Percentiles rank a stretch among this genome's conserved stretches.
Conservation (phyloP, 1,284 basidiomycete genomes). For the Austroboletus novae-zelandiae region DNA sequence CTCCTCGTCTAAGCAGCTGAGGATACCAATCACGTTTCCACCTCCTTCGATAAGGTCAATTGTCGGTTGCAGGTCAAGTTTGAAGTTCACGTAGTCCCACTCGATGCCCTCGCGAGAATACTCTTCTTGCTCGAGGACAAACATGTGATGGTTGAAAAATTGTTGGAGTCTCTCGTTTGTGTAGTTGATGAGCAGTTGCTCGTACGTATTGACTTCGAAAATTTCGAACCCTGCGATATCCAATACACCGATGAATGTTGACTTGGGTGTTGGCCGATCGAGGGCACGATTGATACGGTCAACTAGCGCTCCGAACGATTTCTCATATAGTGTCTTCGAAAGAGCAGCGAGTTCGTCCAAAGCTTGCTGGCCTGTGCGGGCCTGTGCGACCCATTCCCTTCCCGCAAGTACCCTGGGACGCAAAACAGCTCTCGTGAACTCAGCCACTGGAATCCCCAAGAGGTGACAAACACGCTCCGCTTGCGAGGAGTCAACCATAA, state of each 20-base stretch:
- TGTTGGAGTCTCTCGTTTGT: slow-evolving; percentile 98
- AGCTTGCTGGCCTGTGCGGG: slow-evolving; percentile 89
- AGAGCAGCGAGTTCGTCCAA: slow-evolving; percentile 90
- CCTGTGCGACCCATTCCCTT: slow-evolving; percentile 95
- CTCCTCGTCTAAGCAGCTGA: slow-evolving; percentile 95
- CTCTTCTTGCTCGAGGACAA: slow-evolving; percentile 98
- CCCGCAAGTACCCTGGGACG: slow-evolving; percentile 92
- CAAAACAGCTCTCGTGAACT: slow-evolving; percentile 87
- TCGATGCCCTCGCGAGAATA: slow-evolving; percentile 96
- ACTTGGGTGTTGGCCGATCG: slow-evolving; percentile 89
- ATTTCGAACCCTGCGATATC: slow-evolving; percentile 99
- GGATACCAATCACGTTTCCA: slow-evolving; percentile 76
- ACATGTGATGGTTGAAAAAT: slow-evolving; percentile 99
- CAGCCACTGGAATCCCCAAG: slow-evolving; percentile 86
- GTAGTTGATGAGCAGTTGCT: slow-evolving; percentile 98
- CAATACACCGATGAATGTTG: slow-evolving; percentile 96
- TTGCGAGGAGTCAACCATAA: slow-evolving; percentile 78
- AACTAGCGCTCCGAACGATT: slow-evolving; percentile 91
- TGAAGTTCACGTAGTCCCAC: slow-evolving; percentile 99
- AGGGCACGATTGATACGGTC: slow-evolving; percentile 94
- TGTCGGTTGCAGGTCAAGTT: slow-evolving; percentile 95
- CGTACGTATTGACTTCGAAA: slow-evolving; percentile 88
- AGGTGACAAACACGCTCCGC: slow-evolving; percentile 93
- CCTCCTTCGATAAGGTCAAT: slow-evolving; percentile 96
- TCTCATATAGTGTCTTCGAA: slow-evolving; percentile 97